Base-by-base conservation (phyloP, 352 stramenopile genomes). In the Phytophthora capsici region DNA sequence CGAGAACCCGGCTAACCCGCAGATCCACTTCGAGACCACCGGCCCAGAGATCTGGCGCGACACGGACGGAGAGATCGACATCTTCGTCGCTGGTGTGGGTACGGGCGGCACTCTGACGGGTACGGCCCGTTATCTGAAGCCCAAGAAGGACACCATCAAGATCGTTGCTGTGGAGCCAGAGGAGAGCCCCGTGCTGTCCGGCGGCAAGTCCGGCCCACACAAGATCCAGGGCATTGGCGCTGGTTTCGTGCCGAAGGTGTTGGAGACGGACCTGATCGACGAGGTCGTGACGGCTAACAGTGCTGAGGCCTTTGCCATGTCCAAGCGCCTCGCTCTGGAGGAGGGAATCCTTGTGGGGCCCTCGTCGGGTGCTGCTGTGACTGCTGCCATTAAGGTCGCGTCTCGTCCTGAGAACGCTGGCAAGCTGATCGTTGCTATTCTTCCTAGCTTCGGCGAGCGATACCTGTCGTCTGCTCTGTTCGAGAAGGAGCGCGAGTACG, bases 1-100 rank as follows among this genome's bases (percentile, higher is more conserved):
- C 71, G 97, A 98, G 71, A 99, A 99, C 82, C 90, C 91, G 16
- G 95, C 97, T 40, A 99, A 99, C 82, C 94, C 94, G 19, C 95
- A 98, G 66, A 94, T 96, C 70, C 89, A 97, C 74, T 94, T 84
- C 56, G 80, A 96, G 69, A 96, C 89, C 13, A 96, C 90, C 13
- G 90, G 88, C 13, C 87, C 86, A 2, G 90, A 97, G 61, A 82
- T 97, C 54, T 96, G 90, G 90, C 75, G 77, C 26, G 84, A 95
- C 72, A 97, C 88, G n/a, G 86, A 95, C 65, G 88, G 90, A 23
- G 63, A 84, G 53, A 71, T 97, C 3, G 90, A 95, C 69, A 86
- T 89, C 71, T 96, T 97, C 61, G 86, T 97, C n/a, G 86, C 84
- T 34, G 90, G 87, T 34, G 90, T 95, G 40, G 86, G 85, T 62